Evolutionary conservation across 371 early-diverging fungal species (phyloP).

Genomic region (Mycotypha africana): DNA sequence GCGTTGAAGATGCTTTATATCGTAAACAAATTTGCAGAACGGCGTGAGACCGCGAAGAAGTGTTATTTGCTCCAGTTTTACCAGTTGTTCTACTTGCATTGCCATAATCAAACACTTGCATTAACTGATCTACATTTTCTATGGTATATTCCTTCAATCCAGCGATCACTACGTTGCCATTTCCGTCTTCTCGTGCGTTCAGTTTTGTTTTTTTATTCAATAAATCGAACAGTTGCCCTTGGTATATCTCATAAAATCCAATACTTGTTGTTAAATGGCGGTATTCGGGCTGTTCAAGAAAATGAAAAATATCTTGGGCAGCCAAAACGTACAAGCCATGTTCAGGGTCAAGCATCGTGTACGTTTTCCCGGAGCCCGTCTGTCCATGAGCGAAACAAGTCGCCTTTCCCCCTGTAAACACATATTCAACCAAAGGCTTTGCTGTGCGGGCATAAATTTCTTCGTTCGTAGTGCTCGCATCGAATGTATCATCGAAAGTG

Average conservation of each 20-base stretch:
- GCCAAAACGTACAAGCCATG: constrained; percentile 89
- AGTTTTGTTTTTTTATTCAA: constrained; percentile 83
- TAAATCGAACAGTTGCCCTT: constrained; percentile 91
- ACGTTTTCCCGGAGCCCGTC: constrained; percentile 95
- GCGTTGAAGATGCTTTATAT: no score
- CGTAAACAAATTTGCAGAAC: constrained; percentile 87
- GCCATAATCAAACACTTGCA: constrained; percentile 90
- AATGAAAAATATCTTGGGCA: constrained; percentile 84
- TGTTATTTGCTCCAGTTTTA: constrained; percentile 92
- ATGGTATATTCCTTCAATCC: constrained; percentile 82
- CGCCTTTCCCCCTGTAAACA: constrained; percentile 94
- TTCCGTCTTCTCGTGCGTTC: constrained; percentile 90
- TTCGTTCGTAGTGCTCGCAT: constrained; percentile 69
- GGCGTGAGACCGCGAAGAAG: constrained; percentile 98
- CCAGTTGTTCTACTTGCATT: constrained; percentile 84
- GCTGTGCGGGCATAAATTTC: constrained; percentile 93
- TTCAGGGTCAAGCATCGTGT: constrained; percentile 91
- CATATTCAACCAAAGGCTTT: constrained; percentile 88
- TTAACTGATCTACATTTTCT: constrained; percentile 69
- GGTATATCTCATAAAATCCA: constrained; percentile 96
- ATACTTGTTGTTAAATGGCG: constrained; percentile 72
- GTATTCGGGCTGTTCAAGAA: constrained; percentile 65
- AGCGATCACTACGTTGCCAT: constrained; percentile 85
- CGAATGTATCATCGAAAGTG: constrained; percentile 96
- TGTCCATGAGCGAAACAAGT: constrained; percentile 99